A percentile compares a stretch with the other conserved stretches of the same genome.
phyloP scores from a whole-genome alignment of 1,284 basidiomycete species.

The Malassezia nana region DNA sequence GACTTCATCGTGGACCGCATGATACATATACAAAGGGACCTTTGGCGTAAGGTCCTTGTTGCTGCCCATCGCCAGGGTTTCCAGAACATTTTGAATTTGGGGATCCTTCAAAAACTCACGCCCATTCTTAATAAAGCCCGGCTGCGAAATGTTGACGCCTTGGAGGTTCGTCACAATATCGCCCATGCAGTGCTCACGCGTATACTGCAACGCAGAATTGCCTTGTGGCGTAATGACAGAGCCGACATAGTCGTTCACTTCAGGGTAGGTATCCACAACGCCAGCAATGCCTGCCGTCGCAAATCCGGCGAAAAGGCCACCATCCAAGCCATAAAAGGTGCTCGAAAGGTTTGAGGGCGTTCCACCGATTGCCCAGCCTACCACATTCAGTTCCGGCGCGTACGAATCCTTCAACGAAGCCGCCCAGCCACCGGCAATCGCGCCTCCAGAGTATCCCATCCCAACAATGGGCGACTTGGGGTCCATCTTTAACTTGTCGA shows the following conservation, averaged over 20 bases:
- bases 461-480: slow-evolving; percentile 20
- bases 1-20: slow-evolving; percentile 35
- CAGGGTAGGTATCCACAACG: slow-evolving; percentile 24
- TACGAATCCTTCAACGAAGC: slow-evolving; percentile 20
- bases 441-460: slow-evolving; percentile 35
- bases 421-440: slow-evolving; percentile 32
- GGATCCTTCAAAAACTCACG: neutral
- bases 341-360: slow-evolving; percentile 31
- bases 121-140: slow-evolving; percentile 3
- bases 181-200: slow-evolving; percentile 19
- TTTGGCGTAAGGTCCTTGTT: slow-evolving; percentile 18
- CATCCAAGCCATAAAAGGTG: slow-evolving; percentile 15
- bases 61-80: slow-evolving; percentile 6
- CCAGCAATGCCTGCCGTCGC: slow-evolving; percentile 34
- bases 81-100: neutral
- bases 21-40: slow-evolving; percentile 34
- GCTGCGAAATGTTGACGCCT: slow-evolving; percentile 13
- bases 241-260: slow-evolving; percentile 26
- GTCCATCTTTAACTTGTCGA: slow-evolving; percentile 21
- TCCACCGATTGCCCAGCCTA: slow-evolving; percentile 35
- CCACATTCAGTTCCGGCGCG: slow-evolving; percentile 33
- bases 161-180: slow-evolving; percentile 20
- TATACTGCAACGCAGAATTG: slow-evolving; percentile 17
- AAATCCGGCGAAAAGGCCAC: slow-evolving; percentile 28
- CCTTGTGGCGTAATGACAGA: slow-evolving; percentile 27